Base-by-base conservation (phyloP, 2,329 filamentous ascomycete species). In the Xylariaceae sp. region DNA sequence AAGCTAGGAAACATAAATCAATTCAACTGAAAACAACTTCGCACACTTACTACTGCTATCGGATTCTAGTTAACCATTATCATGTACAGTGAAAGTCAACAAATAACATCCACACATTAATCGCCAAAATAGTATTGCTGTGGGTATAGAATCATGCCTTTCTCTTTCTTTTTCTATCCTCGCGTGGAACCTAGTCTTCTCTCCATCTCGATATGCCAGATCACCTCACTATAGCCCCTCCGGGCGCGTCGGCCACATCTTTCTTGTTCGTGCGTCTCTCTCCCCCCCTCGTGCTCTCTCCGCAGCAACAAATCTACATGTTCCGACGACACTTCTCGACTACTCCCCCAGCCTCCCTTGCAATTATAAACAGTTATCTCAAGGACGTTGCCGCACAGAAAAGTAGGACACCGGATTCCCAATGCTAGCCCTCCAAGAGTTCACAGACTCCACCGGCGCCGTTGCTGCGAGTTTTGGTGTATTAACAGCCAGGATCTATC, bases 401-500 rank as follows among this genome's bases (percentile, higher is more conserved):
- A 66, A 67, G 62, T 66, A 62, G 61, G 65, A 66, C 58, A 64
- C 65, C 53, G 55, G 52, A 54, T 68, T 67, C 67, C 71, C 68
- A 67, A 72, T 71, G 71, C 71, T 70, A 69, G 67, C 68, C 67
- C 66, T 64, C 59, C 59, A 65, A 64, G 55, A 67, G 57, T 65
- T 59, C 53, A 62, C 55, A 60, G 68, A 70, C 65, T 66, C 65
- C 67, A 64, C 69, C 69, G 66, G 67, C 70, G 70, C 70, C 69
- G 67, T 68, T 66, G 70, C 71, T 71, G 68, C 67, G 67, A 70
- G 71, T 45, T 67, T 67, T 67, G 66, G 61, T 72, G 55, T 66
- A 72, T 72, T 70, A 72, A 70, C 66, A 72, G 63, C 67, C 64
- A 71, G 67, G 65, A 63, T 70, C 68, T 70, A 70, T 69, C 63